Evolutionary conservation across 2,329 filamentous ascomycete genomes (phyloP), one percentile per base, ranked within the genome.

Genomic region (Fusarium bulbicola): DNA sequence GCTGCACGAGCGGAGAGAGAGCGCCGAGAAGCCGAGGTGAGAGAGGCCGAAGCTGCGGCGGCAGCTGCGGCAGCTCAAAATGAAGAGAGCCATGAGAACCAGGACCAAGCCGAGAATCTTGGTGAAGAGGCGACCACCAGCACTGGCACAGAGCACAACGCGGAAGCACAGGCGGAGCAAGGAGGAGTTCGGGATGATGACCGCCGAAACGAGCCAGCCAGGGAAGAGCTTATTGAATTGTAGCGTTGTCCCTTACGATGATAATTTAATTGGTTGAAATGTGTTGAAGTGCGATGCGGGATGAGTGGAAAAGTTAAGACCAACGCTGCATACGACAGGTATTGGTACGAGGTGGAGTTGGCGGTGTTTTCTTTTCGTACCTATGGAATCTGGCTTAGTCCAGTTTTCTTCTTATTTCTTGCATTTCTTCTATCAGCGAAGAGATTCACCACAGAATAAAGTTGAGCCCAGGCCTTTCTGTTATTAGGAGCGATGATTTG

Each of bases 1-100:
- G 85, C 88, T 62, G 86, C 84, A 43, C 82, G 85, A 56, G 83
- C 80, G 5, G 86, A 86, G 72, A 78, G 82, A 45, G 80, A 84
- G 68, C 81, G 85, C 32, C 81, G 81, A 72, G 84, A 87, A 65
- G 83, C 82, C 3, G 80, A 74, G 49, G 81, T 59, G 16, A 81
- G 81, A 18, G 81, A 81, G 46, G 78, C 82, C 43, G 80, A 80
- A 36, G 78, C 78, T 20, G 79, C 74, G 28, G 78, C 66, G 26
- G 78, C 78, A 14, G 79, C 79, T 2, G 70, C 70, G 4, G 74
- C 74, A 26, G 78, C 67, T 12, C 58, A 76, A 14, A 70, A 75
- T 72, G 73, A 43, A 12, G 76, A 75, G 21, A 77, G 73, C 26
- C 73, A 61, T 28, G 72, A 49, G 36, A 75, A 59, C 36, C 70